These are phyloP conservation scores for Trichoderma semiorbis DNA, from an alignment of 2,329 filamentous ascomycete species.

Conservation along the genomic window DNA sequence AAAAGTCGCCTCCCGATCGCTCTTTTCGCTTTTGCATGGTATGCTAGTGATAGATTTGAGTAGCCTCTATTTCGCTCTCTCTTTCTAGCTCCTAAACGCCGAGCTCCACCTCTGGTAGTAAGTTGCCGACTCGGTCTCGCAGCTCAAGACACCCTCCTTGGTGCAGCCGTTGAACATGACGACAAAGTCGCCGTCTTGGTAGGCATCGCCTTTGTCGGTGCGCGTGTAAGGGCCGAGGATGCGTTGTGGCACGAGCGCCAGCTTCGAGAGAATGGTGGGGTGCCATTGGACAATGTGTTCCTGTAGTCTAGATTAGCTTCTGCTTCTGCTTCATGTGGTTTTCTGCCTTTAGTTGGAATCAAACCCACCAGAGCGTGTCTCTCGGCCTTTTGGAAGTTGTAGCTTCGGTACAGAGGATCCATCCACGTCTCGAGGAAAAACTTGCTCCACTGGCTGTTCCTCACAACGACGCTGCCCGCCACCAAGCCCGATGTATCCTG, in stretches of 20 bases:
- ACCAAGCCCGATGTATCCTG: constrained; percentile 81
- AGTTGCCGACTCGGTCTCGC: constrained; percentile 64
- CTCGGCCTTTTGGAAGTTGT: constrained; percentile 96
- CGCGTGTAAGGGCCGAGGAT: constrained; percentile 74
- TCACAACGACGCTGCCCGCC: constrained; percentile 73
- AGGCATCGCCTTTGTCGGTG: constrained; percentile 56
- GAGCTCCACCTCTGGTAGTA: constrained; percentile 48
- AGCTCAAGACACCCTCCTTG: constrained; percentile 54
- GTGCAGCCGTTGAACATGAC: constrained; percentile 75
- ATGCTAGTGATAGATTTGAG: not conserved
- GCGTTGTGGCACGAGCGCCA: constrained; percentile 85
- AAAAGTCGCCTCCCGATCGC: not conserved
- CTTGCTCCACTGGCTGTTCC: constrained; percentile 83
- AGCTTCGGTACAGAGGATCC: constrained; percentile 86
- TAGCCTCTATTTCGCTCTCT: not conserved
- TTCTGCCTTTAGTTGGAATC: not conserved
- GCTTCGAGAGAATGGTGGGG: constrained; percentile 84
- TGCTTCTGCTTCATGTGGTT: not conserved
- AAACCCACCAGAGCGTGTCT: constrained; percentile 75
- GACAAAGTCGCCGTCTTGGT: constrained; percentile 80
- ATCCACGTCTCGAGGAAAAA: constrained; percentile 96
- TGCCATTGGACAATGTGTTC: constrained; percentile 95
- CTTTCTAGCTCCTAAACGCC: constrained; percentile 32
- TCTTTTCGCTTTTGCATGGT: not conserved
- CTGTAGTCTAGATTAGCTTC: constrained; percentile 42